Percentiles rank a stretch among this genome's conserved stretches.
Conservation (phyloP, 2,329 filamentous ascomycete species). For the Penicillium crustosum region DNA sequence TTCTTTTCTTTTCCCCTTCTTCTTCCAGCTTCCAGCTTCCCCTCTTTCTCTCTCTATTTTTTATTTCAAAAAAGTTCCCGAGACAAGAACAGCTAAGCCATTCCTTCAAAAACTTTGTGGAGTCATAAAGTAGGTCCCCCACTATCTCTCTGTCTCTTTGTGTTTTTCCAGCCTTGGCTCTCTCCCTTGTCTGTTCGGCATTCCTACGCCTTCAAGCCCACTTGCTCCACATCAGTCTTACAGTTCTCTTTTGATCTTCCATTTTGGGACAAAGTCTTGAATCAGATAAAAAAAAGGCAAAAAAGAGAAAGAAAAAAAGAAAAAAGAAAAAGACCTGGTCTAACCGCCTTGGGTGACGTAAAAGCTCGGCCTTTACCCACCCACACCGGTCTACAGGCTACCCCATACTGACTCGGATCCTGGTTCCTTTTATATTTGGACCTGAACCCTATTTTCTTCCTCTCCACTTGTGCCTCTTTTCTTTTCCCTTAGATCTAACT, state of each 20-base stretch:
- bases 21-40: neutral
- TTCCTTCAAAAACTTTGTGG: slow-evolving; percentile 16
- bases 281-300: slow-evolving; percentile 13
- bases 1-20: neutral
- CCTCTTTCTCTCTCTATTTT: slow-evolving; percentile 6
- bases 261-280: slow-evolving; percentile 11
- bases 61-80: neutral
- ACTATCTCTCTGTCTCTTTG: slow-evolving; percentile 4
- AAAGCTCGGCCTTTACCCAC: slow-evolving; percentile 25
- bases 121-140: slow-evolving; percentile 16
- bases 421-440: slow-evolving; percentile 27
- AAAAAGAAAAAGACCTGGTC: slow-evolving; percentile 14
- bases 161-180: slow-evolving; percentile 10
- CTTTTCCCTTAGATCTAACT: slow-evolving; percentile 13
- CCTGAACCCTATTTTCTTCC: slow-evolving; percentile 15
- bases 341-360: slow-evolving; percentile 29
- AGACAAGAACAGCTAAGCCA: slow-evolving; percentile 10
- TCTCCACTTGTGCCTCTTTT: slow-evolving; percentile 19
- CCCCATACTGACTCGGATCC: slow-evolving; percentile 25
- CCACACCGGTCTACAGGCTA: slow-evolving; percentile 19
- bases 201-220: slow-evolving; percentile 21
- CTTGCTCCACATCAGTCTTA: slow-evolving; percentile 28
- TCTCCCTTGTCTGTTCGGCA: slow-evolving; percentile 23
- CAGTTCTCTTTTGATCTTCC: slow-evolving; percentile 15
- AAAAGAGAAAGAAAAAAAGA: slow-evolving; percentile 8